phyloP scores from a whole-genome alignment of 1,284 basidiomycete species.

The Marasmius oreades region DNA sequence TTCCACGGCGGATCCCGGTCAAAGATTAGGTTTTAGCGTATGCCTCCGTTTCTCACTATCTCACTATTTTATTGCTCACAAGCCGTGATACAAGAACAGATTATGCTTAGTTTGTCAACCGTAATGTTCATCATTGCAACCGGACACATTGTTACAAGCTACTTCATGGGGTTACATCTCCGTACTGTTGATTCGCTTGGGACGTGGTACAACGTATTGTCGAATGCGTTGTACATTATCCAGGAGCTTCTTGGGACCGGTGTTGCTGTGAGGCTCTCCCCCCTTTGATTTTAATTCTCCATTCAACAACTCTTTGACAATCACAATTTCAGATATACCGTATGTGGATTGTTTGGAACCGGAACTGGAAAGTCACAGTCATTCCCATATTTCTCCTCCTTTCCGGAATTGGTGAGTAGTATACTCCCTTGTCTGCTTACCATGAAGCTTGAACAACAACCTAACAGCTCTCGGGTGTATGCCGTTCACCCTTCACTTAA shows the following conservation, averaged over 20 bases:
- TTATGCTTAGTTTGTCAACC: too few relatives aligned
- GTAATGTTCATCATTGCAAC: too few relatives aligned
- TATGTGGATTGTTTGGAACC: slow-evolving; percentile 3
- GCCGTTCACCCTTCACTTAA: too few relatives aligned
- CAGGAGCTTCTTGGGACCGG: slow-evolving; percentile 2
- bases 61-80: too few relatives aligned
- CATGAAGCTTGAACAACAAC: background rate
- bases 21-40: too few relatives aligned
- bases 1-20: too few relatives aligned
- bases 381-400: background rate
- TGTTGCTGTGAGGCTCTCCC: background rate
- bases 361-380: background rate
- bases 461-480: background rate
- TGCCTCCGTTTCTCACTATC: too few relatives aligned
- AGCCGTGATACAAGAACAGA: too few relatives aligned
- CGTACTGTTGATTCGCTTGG: too few relatives aligned
- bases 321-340: background rate
- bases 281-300: background rate
- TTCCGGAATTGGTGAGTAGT: background rate
- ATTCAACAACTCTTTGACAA: background rate
- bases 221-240: background rate
- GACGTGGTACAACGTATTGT: background rate
- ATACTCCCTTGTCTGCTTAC: background rate
- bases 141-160: too few relatives aligned
- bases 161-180: too few relatives aligned